Conservation (phyloP, 148 eudicot genomes). For the Rhododendron simsii region DNA sequence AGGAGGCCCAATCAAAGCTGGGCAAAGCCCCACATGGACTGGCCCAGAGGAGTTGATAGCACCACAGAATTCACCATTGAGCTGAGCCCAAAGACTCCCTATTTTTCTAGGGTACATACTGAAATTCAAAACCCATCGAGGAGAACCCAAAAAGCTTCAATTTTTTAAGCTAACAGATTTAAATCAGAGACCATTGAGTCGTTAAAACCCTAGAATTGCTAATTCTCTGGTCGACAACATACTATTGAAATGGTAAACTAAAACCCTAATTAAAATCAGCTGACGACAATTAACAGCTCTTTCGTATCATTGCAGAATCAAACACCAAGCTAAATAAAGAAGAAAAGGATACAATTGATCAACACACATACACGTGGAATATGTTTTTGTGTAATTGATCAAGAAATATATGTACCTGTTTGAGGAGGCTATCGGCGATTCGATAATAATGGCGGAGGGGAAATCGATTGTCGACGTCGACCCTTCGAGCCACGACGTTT, state of each 20-base stretch:
- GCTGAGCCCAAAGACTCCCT: background rate
- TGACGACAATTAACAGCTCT: background rate
- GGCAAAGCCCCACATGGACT: background rate
- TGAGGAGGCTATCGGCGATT: constrained; percentile 90
- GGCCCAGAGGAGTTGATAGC: background rate
- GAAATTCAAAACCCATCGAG: background rate
- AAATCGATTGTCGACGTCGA: constrained; percentile 80
- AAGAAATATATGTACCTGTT: constrained; percentile 40
- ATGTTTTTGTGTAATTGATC: background rate
- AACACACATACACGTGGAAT: background rate
- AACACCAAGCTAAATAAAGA: background rate
- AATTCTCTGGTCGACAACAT: background rate
- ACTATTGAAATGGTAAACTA: background rate
- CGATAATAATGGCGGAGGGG: constrained; percentile 84
- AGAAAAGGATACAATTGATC: background rate
- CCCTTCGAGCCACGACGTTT: constrained; percentile 43
- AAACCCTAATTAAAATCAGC: background rate
- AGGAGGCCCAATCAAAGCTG: background rate
- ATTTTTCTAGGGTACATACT: background rate
- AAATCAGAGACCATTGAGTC: background rate
- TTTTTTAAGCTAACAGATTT: background rate
- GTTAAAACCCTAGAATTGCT: background rate
- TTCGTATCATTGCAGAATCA: background rate
- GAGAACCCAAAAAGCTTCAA: background rate
- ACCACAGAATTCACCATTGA: background rate